Base-by-base conservation (phyloP, 306 rosid species). In the Albizia julibrissin region DNA sequence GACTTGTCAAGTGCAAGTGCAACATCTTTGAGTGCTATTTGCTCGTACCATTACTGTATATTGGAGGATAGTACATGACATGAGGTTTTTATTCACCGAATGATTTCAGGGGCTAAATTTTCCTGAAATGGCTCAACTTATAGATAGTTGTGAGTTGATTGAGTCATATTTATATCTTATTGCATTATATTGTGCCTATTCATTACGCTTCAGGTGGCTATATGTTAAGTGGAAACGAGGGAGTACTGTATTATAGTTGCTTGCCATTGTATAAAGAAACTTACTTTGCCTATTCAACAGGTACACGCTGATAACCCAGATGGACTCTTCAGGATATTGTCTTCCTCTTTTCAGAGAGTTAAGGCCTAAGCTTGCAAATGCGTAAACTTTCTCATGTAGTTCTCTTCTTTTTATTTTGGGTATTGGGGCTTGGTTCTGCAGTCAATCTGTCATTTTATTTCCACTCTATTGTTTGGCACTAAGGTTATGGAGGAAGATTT, bases 241-340 rank as follows among this genome's bases (percentile, higher is more conserved):
- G 71, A 80, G 50, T 31, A 16, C 43, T 22, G 82, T 40, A 49
- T 70, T 84, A 14, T 59, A 42, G 27, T 39, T 19, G 73, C 14
- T 24, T 62, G 19, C 19, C 37, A 13, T 62, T 31, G 34, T 12
- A 6, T 62, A 29, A 64, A 29, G 69, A 10, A 61, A 59, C 82
- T 82, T 33, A 34, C 83, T 56, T 77, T 47, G 70, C 29, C 80
- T 1, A 33, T 58, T 84, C 16, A 66, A 89, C 94, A 95, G 98
- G 98, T 95, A 50, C 98, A 93, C 54, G 85, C 99, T 4, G 99
- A 95, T 88, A 93, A 95, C 75, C 98, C 98, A 14, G 99, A 95
- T 69, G 99, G 98, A 40, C 96, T 95, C 61, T 95, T 95, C 80
- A 88, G 90, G 91, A 93, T 95, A 72, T 81, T 95, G 74, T 83